Base-by-base conservation (phyloP, 768 basidiomycete species). In the Baorangia bicolor region DNA sequence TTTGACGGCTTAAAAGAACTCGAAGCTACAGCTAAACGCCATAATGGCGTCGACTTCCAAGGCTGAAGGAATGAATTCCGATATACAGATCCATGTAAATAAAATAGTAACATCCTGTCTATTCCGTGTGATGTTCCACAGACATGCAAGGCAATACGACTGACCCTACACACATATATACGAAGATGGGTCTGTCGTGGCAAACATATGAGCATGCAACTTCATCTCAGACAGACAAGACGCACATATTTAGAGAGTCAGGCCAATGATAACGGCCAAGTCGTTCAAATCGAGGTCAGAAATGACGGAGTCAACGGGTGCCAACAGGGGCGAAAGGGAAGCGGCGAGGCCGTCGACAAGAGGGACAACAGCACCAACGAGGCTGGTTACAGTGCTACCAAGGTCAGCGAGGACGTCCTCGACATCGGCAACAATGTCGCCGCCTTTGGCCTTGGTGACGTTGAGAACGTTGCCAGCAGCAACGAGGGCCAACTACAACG, bases 311-410 rank as follows among this genome's bases (percentile, higher is more conserved):
- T 60, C 14, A 48, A 66, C 53, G 20, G 49, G 50, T 13, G 49
- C 43, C 35, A 74, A 27, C 44, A 68, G 63, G 62, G 20, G 57
- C 23, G 18, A 75, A n/a, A n/a, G 54, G 38, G 57, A 37, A 10
- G 55, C 54, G 23, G 64, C 50, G 42, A 75, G 55, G 59, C 61
- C 67, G 30, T 45, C 47, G 33, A 71, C 57, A 47, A 74, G 59
- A 21, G 23, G 2, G 18, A 58, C 16, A 13, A 55, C 41, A 12
- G 48, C 40, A 2, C 23, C 35, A 23, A 67, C 64, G 31, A 75
- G 64, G 27, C 10, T 38, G 13, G 46, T 50, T 16, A 74, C 59
- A 1, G 68, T 30, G 39, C 35, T 13, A n/a, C 64, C 44, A 27
- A 74, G 56, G 12, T 53, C 62, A 11, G 39, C 16, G 21, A 58